Conservation (phyloP, 1,284 basidiomycete genomes). For the Pseudozyma flocculosa region DNA sequence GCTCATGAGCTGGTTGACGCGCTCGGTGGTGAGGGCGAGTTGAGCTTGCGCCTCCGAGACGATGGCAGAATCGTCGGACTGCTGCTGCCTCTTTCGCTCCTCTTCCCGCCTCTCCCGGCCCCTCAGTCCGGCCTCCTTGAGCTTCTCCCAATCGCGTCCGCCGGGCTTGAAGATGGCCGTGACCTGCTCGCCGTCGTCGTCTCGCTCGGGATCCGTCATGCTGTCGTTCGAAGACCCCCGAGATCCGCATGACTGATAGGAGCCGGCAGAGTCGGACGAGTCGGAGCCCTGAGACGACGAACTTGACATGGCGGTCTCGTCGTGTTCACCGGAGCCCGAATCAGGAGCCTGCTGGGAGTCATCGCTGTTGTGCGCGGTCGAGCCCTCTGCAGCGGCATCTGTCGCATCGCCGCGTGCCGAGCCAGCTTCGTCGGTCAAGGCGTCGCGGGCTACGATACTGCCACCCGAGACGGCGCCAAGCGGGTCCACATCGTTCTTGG, state of each 20-base stretch:
- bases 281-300: conserved; percentile 13
- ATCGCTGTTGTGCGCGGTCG: background rate
- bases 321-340: background rate
- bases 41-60: conserved; percentile 35
- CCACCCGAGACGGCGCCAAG: background rate
- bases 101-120: conserved; percentile 41
- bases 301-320: background rate
- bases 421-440: background rate
- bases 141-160: conserved; percentile 44
- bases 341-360: too few relatives aligned
- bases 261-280: conserved; percentile 30
- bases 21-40: conserved; percentile 39
- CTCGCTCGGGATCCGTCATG: conserved; percentile 26
- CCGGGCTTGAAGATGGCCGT: conserved; percentile 47
- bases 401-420: background rate
- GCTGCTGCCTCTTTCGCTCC: conserved; percentile 6
- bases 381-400: background rate
- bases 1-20: conserved; percentile 41
- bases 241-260: conserved; percentile 16
- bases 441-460: background rate
- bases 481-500: background rate
- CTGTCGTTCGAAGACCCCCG: background rate
- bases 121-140: conserved; percentile 39
- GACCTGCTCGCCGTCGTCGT: conserved; percentile 36
- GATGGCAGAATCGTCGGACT: conserved; percentile 19